Percentiles rank a stretch among this genome's conserved stretches.
phyloP scores from a whole-genome alignment of 2,329 filamentous ascomycete species.

The Ophiocordyceps camponoti-leonardi region DNA sequence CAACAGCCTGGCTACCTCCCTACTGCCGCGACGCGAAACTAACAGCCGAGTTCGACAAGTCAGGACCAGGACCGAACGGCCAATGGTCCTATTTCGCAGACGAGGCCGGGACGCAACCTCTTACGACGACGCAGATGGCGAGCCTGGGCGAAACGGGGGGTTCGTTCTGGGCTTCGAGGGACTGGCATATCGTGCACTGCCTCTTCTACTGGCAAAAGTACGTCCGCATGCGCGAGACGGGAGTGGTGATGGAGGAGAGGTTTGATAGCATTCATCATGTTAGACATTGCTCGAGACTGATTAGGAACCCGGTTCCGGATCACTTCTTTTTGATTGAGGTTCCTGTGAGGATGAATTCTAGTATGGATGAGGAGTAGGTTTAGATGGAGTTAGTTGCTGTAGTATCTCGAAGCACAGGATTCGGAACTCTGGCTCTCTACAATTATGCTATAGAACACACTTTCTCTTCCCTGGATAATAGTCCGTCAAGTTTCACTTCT shows the following conservation, averaged over 20 bases:
- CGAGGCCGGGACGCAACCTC: slow-evolving; percentile 5
- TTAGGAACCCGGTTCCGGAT: neutral
- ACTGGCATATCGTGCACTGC: slow-evolving; percentile 16
- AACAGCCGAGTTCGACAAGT: slow-evolving; percentile 13
- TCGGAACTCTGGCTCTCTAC: too few species aligned
- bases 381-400: neutral
- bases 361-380: neutral
- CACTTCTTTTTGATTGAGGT: neutral
- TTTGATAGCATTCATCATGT: slow-evolving; percentile 3
- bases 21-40: slow-evolving; percentile 16
- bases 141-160: slow-evolving; percentile 3
- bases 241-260: slow-evolving; percentile 8
- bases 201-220: slow-evolving; percentile 16
- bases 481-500: too few species aligned
- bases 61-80: slow-evolving; percentile 12
- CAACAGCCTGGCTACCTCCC: slow-evolving; percentile 16
- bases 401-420: too few species aligned
- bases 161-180: slow-evolving; percentile 6
- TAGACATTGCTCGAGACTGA: slow-evolving; percentile 1
- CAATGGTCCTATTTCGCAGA: slow-evolving; percentile 16
- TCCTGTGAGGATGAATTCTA: neutral
- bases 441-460: too few species aligned
- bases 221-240: slow-evolving; percentile 3
- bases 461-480: too few species aligned
- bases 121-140: slow-evolving; percentile 7